Conservation (phyloP, 306 rosid genomes). For the Trichosanthes truncata region DNA sequence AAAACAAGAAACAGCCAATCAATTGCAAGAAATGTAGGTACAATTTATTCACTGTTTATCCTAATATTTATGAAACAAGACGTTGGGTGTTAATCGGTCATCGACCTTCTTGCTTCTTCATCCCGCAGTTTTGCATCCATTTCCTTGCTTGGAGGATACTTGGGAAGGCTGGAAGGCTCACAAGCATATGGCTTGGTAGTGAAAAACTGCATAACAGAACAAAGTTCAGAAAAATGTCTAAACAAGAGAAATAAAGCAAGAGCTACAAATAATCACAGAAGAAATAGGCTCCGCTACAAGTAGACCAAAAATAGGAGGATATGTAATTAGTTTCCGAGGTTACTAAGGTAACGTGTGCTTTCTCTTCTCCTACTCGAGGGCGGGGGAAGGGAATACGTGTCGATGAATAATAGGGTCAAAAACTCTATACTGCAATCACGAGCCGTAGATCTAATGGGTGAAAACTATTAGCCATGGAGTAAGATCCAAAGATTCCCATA, state of each 20-base stretch:
- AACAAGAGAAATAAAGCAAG: background rate
- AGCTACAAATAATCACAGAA: background rate
- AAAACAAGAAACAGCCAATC: background rate
- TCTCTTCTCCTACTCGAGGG: background rate
- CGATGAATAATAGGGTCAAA: background rate
- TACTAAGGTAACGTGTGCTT: background rate
- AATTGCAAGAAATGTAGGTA: background rate
- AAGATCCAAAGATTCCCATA: background rate
- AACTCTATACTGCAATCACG: background rate
- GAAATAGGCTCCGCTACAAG: background rate
- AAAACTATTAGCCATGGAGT: background rate
- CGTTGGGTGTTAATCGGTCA: background rate
- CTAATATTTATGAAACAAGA: background rate
- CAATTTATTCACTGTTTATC: background rate
- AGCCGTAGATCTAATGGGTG: background rate
- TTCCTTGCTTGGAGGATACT: slow-evolving; percentile 99
- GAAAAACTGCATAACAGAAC: slow-evolving; percentile 63
- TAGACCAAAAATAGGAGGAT: background rate
- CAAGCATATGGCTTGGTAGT: slow-evolving; percentile 89
- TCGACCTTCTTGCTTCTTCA: slow-evolving; percentile 94
- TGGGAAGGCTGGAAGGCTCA: slow-evolving; percentile 97
- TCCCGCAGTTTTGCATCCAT: slow-evolving; percentile 97
- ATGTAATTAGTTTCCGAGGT: background rate
- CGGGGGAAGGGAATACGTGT: background rate
- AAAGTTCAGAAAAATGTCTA: background rate